These are phyloP conservation scores for Entomortierella chlamydospora DNA, from an alignment of 192 early-diverging fungal species.

Conservation along the genomic window DNA sequence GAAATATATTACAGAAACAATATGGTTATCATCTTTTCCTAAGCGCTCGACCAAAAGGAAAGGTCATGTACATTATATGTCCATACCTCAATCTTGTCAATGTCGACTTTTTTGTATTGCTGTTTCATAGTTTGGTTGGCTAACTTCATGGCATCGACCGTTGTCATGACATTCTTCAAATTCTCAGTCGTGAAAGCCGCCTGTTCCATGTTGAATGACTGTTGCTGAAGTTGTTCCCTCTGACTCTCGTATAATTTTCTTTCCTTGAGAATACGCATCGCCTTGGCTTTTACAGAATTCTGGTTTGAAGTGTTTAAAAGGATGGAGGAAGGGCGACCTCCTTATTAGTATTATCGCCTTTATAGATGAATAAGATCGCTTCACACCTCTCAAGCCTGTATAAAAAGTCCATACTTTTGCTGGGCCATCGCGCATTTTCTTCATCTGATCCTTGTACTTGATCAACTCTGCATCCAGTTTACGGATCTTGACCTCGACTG, in stretches of 20 bases:
- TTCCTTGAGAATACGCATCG: slow-evolving; percentile 92
- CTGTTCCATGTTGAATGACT: slow-evolving; percentile 99
- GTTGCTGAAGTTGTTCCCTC: slow-evolving; percentile 93
- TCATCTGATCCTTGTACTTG: slow-evolving; percentile 94
- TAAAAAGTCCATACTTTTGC: slow-evolving; percentile 86
- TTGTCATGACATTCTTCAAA: slow-evolving; percentile 95
- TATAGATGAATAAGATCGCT: too few species aligned
- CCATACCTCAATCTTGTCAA: slow-evolving; percentile 93
- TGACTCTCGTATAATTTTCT: slow-evolving; percentile 96
- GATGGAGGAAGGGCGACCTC: neutral
- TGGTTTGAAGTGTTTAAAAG: slow-evolving; percentile 29
- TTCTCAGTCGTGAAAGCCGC: slow-evolving; percentile 93
- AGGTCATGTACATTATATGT: too few species aligned
- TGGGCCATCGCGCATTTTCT: slow-evolving; percentile 90
- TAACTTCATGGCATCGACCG: slow-evolving; percentile 95
- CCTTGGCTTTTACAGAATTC: slow-evolving; percentile 93
- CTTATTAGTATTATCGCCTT: too few species aligned
- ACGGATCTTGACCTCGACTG: slow-evolving; percentile 93
- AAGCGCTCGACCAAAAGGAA: too few species aligned
- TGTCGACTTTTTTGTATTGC: slow-evolving; percentile 94
- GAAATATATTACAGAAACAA: neutral
- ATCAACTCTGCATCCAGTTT: slow-evolving; percentile 94
- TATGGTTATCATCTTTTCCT: too few species aligned
- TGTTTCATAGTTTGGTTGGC: slow-evolving; percentile 96
- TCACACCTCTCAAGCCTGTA: too few species aligned